Evolutionary conservation across 2,329 filamentous ascomycete genomes (phyloP).

Genomic region (Thielaviopsis punctulata): DNA sequence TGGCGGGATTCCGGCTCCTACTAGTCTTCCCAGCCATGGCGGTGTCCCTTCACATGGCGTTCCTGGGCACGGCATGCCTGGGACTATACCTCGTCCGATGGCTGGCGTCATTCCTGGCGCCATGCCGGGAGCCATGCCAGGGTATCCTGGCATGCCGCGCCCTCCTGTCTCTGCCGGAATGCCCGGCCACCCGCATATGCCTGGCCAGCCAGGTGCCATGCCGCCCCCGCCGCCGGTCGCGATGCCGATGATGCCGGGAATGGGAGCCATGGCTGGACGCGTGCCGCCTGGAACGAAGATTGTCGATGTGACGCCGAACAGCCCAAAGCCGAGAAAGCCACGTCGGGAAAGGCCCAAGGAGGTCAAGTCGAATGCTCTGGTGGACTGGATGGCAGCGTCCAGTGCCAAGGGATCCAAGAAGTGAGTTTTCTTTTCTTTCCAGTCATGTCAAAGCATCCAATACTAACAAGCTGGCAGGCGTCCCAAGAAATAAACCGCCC

Average conservation of each 20-base stretch:
- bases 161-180: not conserved
- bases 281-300: not conserved
- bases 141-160: not conserved
- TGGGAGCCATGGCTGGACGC: not conserved
- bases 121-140: not conserved
- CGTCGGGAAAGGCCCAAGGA: no score
- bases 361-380: not conserved
- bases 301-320: not conserved
- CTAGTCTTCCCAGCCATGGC: no score
- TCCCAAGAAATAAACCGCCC: not conserved
- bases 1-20: no score
- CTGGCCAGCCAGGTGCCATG: not conserved
- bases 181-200: not conserved
- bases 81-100: no score
- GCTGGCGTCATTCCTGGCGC: not conserved
- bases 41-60: no score
- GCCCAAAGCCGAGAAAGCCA: no score
- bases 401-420: not conserved
- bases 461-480: not conserved
- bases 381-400: not conserved
- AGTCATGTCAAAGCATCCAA: not conserved
- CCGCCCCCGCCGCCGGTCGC: slow-evolving; percentile 1
- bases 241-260: not conserved
- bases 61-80: no score
- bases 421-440: not conserved